Base-by-base conservation (phyloP, 352 stramenopile species). In the Phytophthora sp. region DNA sequence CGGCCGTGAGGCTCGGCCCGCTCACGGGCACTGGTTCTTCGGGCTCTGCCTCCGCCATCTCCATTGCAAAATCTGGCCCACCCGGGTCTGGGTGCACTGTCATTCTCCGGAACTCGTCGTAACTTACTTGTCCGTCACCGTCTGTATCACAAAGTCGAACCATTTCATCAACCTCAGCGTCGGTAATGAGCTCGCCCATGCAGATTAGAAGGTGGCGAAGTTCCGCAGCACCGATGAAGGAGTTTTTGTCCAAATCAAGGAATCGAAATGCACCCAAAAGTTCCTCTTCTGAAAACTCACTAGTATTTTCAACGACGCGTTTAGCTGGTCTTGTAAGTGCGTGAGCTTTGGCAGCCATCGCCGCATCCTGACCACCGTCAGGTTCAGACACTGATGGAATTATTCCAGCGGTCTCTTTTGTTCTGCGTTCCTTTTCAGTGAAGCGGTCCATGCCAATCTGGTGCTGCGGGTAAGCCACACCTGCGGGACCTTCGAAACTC, bases 151-250 rank as follows among this genome's bases (percentile, higher is more conserved):
- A 92, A 59, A 99, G 88, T 35, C 80, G 77, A 44, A 98, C 89
- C 94, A 98, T 98, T 72, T 91, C 84, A 53, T 97, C 87, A 9
- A 97, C 77, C 51, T 98, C 95, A 48, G 97, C 94, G 58, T 98
- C 94, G 5, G 94, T 98, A 51, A 98, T 94, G 38, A 98, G 84
- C 66, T 98, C 94, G 27, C 95, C 95, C 94, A 98, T 98, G 65
- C 94, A 98, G 31, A 98, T 93, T 1, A 98, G 74, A 45, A 98
- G 83, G 63, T 98, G 95, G 0, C 92, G 83, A 8, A 98, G 79
- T 59, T 99, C 95, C 1, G 89, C 81, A 15, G 94, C 92, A 11
- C 94, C 91, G 39, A 98, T 93, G 65, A 96, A 97, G 11, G 82
- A 84, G 77, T 99, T 98, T 17, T 94, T 92, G 67, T 99, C 95